Conservation (phyloP, 805 yeast genomes). For the Candida yuanshanica region DNA sequence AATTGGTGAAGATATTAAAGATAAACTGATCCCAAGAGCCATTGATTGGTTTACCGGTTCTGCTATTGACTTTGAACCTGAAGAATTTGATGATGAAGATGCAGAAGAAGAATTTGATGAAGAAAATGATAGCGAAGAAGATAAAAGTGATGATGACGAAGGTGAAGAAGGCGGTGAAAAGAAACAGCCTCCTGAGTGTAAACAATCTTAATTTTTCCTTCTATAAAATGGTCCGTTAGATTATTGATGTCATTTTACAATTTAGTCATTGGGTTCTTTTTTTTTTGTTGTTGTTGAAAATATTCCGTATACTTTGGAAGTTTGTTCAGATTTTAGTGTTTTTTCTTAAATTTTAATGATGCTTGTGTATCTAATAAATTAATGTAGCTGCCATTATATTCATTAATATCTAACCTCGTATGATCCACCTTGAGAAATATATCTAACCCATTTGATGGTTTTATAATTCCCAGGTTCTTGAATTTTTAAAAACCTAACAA, state of each 20-base stretch:
- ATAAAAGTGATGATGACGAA: conserved; percentile 34
- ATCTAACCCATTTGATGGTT: conserved; percentile 86
- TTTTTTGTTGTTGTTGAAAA: not conserved
- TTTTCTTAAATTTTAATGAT: no score
- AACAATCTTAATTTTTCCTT: conserved; percentile 8
- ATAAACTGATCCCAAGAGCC: conserved; percentile 92
- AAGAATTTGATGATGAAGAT: conserved; percentile 56
- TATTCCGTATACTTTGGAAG: no score
- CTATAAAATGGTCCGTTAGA: no score
- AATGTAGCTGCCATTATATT: no score
- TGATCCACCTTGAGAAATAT: conserved; percentile 67
- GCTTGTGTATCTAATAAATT: no score
- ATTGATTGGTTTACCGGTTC: conserved; percentile 98
- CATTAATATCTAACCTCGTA: conserved; percentile 68
- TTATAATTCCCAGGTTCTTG: conserved; percentile 52
- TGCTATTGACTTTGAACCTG: conserved; percentile 76
- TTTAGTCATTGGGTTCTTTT: not conserved
- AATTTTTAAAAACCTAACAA: conserved; percentile 67
- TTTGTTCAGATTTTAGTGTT: no score
- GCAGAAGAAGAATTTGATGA: conserved; percentile 61
- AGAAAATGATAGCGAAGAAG: conserved; percentile 36
- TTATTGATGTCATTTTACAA: no score
- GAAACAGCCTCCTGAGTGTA: conserved; percentile 15
- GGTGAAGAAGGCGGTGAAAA: conserved; percentile 32
- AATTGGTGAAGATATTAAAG: conserved; percentile 93